Evolutionary conservation across 495 filamentous ascomycete species (phyloP), one percentile per base, ranked within the genome.

Genomic region (Aspergillus leporis): DNA sequence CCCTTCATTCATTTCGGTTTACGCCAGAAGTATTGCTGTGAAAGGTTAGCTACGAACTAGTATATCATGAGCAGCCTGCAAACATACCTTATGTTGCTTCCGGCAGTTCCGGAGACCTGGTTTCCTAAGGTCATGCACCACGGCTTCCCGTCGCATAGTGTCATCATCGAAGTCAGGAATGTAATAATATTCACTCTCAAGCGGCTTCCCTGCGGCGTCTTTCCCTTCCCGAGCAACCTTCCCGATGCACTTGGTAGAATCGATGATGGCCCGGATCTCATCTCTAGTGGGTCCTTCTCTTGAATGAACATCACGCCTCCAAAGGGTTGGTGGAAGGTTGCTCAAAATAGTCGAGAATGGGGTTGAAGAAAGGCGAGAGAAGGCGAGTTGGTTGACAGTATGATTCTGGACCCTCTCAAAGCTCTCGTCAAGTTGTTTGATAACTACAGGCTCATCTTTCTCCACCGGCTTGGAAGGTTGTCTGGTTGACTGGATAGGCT

Each of bases 161-260:
- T 98, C 90, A 2, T 77, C 78, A 70, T 98, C 94, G 68, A 85
- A 81, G 70, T 98, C 94, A 3, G 93, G 89, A n/a, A 97, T 82
- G 69, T 98, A 98, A 70, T 97, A 98, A 66, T 92, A 98, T 74
- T 98, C 93, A 75, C 87, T 92, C 79, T 98, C 93, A 10, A 98
- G 83, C 7, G 86, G 80, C 78, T 97, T 93, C 60, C 94, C 94
- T 0, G 94, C 94, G 16, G 94, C 94, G 75, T 98, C 94, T 70
- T 97, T 98, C 67, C 94, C 94, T 68, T 92, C 88, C 36, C 94
- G 86, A 49, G 84, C 81, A 63, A 98, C 95, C 66, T 93, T 86
- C 31, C 94, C 94, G 51, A 97, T 84, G 64, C 90, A 95, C 22
- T 83, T 74, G 23, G 88, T 89, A 16, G 74, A 72, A 65, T 90